phyloP scores from a whole-genome alignment of 306 rosid genomes.

The Prunus armeniaca region DNA sequence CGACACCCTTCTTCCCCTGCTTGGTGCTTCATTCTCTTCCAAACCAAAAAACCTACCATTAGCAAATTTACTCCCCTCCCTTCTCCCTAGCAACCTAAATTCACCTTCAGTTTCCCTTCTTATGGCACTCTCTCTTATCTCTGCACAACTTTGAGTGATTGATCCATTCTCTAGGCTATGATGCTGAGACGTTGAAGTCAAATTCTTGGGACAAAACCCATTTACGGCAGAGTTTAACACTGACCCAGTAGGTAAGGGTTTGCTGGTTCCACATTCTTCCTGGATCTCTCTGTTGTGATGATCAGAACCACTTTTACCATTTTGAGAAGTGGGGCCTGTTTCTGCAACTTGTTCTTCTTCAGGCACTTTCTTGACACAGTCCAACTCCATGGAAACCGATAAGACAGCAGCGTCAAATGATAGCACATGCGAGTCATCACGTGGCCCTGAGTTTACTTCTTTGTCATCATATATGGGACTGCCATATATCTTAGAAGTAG shows the following conservation, averaged over 20 bases:
- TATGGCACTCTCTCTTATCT: slow-evolving; percentile 84
- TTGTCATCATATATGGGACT: slow-evolving; percentile 79
- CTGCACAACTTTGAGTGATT: slow-evolving; percentile 46
- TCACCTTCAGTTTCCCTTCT: slow-evolving; percentile 97
- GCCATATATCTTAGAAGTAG: slow-evolving; percentile 63
- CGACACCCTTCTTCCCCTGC: slow-evolving; percentile 76
- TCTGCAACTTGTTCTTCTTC: slow-evolving; percentile 55
- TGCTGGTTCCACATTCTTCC: slow-evolving; percentile 55
- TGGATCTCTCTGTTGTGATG: slow-evolving; percentile 43
- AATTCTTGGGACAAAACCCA: slow-evolving; percentile 42
- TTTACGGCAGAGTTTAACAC: slow-evolving; percentile 20
- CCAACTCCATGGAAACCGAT: slow-evolving; percentile 79
- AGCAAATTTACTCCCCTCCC: slow-evolving; percentile 64
- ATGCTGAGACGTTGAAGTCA: slow-evolving; percentile 43
- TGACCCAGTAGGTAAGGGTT: slow-evolving; percentile 26
- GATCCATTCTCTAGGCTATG: slow-evolving; percentile 52
- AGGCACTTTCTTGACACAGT: slow-evolving; percentile 67
- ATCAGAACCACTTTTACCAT: slow-evolving; percentile 35
- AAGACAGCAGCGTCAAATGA: slow-evolving; percentile 88
- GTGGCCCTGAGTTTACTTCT: slow-evolving; percentile 41
- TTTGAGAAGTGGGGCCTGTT: slow-evolving; percentile 35
- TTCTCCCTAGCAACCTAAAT: slow-evolving; percentile 78
- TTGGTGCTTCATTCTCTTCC: slow-evolving; percentile 63
- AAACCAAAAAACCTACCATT: slow-evolving; percentile 74
- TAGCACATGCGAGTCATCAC: slow-evolving; percentile 58